These are phyloP conservation scores for Saccharomyces pastorianus DNA, from an alignment of 1,139 yeast species.

Conservation along the genomic window DNA sequence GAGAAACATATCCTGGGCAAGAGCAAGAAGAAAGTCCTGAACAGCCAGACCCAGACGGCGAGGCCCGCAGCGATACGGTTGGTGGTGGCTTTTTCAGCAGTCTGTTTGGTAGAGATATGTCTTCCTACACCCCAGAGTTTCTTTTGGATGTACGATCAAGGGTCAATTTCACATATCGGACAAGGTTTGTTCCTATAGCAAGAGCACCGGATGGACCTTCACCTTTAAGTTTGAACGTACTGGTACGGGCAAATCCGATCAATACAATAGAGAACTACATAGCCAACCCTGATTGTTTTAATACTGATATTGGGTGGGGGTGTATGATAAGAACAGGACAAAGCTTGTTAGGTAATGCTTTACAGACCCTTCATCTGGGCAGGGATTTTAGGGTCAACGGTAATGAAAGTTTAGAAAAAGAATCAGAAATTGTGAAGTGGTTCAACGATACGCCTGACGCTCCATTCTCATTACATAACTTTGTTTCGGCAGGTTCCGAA, in stretches of 20 bases:
- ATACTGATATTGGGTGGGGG: constrained; percentile 97
- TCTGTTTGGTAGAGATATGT: background rate
- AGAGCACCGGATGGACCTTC: constrained; percentile 63
- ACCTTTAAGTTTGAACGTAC: constrained; percentile 55
- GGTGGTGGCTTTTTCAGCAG: constrained; percentile 4
- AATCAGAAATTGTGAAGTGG: constrained; percentile 40
- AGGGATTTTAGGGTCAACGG: constrained; percentile 39
- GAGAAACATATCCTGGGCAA: constrained; percentile 9
- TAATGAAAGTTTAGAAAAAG: constrained; percentile 8
- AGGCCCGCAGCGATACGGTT: background rate
- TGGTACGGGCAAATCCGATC: constrained; percentile 34
- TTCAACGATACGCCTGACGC: constrained; percentile 60
- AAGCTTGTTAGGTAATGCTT: constrained; percentile 74
- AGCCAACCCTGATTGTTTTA: constrained; percentile 45
- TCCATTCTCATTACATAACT: constrained; percentile 77
- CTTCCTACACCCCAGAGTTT: background rate
- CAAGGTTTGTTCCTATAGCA: constrained; percentile 68
- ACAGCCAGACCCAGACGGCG: constrained; percentile 1
- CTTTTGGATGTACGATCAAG: constrained; percentile 44
- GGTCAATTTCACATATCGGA: constrained; percentile 75
- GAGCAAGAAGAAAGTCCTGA: constrained; percentile 5
- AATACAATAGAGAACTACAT: constrained; percentile 26
- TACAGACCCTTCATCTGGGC: constrained; percentile 41
- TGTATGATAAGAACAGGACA: constrained; percentile 97
- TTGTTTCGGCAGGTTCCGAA: constrained; percentile 61